Conservation (phyloP, 306 rosid genomes). For the Parietaria judaica region DNA sequence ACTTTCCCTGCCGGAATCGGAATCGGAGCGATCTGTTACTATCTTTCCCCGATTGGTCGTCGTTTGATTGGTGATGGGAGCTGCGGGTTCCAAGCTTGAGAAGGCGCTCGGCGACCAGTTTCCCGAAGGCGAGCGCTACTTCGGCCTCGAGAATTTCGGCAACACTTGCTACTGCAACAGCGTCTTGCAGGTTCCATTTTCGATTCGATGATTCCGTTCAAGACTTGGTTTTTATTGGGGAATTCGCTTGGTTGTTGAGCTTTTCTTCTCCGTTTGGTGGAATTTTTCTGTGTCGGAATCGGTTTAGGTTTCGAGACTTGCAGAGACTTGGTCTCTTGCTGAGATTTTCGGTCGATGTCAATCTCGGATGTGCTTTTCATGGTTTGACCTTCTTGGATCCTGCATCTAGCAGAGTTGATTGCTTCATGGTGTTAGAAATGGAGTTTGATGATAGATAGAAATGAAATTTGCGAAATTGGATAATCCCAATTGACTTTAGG, state of each 20-base stretch:
- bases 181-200: slow-evolving; percentile 59
- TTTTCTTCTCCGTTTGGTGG: slow-evolving; percentile 9
- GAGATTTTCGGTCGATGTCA: not conserved
- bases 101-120: slow-evolving; percentile 99
- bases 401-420: not conserved
- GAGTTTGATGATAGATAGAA: not conserved
- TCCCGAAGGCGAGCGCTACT: slow-evolving; percentile 98
- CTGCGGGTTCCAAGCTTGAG: slow-evolving; percentile 97
- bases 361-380: not conserved
- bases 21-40: slow-evolving; percentile 19
- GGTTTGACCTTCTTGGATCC: not conserved
- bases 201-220: not conserved
- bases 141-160: slow-evolving; percentile 96
- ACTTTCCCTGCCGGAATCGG: not conserved
- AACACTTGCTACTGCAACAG: slow-evolving; percentile 98
- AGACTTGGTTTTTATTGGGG: not conserved
- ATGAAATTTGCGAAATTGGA: not conserved
- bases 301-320: too few relatives aligned
- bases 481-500: not conserved
- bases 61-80: slow-evolving; percentile 53
- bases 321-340: too few relatives aligned
- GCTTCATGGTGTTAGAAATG: not conserved
- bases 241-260: not conserved
- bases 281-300: not conserved
- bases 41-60: not conserved